Percentiles rank a stretch among this genome's conserved stretches.
Evolutionary conservation across 2,329 filamentous ascomycete genomes (phyloP).

Genomic region (Fonsecaea nubica): DNA sequence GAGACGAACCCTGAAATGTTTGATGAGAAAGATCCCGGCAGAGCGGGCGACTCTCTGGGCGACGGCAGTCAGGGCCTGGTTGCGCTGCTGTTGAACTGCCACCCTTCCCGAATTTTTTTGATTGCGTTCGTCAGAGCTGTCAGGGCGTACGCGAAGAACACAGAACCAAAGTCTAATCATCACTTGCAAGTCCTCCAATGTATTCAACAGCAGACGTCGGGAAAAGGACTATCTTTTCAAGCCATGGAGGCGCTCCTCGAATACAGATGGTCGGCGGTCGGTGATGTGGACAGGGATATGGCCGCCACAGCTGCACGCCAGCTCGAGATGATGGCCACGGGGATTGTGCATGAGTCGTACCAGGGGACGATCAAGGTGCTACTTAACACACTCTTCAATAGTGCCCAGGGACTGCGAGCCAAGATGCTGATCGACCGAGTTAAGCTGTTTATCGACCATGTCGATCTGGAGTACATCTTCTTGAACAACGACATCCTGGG

Average conservation of each 20-base stretch:
- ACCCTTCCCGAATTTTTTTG: slow-evolving; percentile 74
- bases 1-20: slow-evolving; percentile 39
- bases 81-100: slow-evolving; percentile 70
- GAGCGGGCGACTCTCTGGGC: slow-evolving; percentile 33
- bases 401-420: slow-evolving; percentile 70
- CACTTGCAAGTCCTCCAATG: slow-evolving; percentile 59
- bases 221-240: slow-evolving; percentile 35
- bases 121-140: slow-evolving; percentile 56
- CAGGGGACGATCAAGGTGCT: slow-evolving; percentile 65
- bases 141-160: slow-evolving; percentile 34
- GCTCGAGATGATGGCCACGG: slow-evolving; percentile 40
- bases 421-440: slow-evolving; percentile 67
- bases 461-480: slow-evolving; percentile 35
- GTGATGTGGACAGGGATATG: slow-evolving; percentile 36
- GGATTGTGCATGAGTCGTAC: slow-evolving; percentile 34
- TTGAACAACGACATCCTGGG: slow-evolving; percentile 60
- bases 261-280: slow-evolving; percentile 40
- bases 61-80: slow-evolving; percentile 47
- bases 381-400: slow-evolving; percentile 68
- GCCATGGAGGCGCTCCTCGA: slow-evolving; percentile 38
- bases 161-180: slow-evolving; percentile 66
- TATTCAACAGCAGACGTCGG: slow-evolving; percentile 43
- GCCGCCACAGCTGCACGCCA: slow-evolving; percentile 32
- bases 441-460: slow-evolving; percentile 57
- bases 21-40: slow-evolving; percentile 25